These are phyloP conservation scores for Penicillium longicatenatum DNA, from an alignment of 495 filamentous ascomycete species.

Conservation along the genomic window DNA sequence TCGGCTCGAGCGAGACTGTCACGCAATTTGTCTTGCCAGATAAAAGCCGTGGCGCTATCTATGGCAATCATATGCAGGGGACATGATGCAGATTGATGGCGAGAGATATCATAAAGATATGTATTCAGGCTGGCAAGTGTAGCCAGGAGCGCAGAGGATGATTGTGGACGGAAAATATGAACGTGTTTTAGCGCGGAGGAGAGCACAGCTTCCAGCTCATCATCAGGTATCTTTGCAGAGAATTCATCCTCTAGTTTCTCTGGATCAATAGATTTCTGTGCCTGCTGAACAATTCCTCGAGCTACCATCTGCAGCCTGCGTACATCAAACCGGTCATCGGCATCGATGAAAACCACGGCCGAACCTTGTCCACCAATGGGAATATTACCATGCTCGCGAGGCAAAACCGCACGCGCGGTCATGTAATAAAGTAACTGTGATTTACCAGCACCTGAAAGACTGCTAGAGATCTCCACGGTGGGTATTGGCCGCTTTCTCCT, in stretches of 20 bases:
- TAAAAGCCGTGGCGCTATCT: conserved; percentile 58
- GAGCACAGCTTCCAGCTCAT: conserved; percentile 33
- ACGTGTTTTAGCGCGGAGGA: conserved; percentile 45
- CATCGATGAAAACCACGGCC: conserved; percentile 70
- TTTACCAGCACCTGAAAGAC: conserved; percentile 58
- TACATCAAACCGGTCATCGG: conserved; percentile 66
- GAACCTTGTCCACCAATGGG: conserved; percentile 50
- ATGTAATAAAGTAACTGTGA: conserved; percentile 72
- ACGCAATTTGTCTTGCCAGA: conserved; percentile 56
- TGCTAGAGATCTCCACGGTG: conserved; percentile 60
- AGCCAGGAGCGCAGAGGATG: conserved; percentile 51
- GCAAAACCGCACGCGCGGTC: conserved; percentile 59
- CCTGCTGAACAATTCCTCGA: conserved; percentile 26
- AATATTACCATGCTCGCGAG: conserved; percentile 36
- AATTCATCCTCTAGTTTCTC: background rate
- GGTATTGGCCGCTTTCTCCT: conserved; percentile 34
- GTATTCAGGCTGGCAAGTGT: conserved; percentile 48
- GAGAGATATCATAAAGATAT: conserved; percentile 53
- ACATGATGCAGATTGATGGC: conserved; percentile 51
- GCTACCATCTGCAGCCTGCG: conserved; percentile 52
- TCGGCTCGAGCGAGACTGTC: conserved; percentile 48
- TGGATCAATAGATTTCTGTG: conserved; percentile 6
- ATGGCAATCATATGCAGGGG: conserved; percentile 53
- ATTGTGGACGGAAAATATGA: conserved; percentile 59
- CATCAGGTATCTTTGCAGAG: conserved; percentile 8